Base-by-base conservation (phyloP, 345 rosid species). In the Litchi chinensis region DNA sequence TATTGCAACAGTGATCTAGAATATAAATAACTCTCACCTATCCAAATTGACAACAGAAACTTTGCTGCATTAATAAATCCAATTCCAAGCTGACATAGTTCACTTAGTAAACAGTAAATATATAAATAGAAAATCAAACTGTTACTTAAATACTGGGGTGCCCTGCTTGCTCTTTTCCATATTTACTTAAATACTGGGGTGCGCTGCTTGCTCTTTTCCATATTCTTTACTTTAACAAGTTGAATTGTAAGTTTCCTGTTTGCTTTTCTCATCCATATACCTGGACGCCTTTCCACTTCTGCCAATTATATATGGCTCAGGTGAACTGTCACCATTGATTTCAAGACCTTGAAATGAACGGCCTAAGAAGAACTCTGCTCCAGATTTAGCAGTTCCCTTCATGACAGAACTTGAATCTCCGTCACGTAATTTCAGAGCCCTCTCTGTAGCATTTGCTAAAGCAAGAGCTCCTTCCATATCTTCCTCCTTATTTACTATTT, bases 271-370 rank as follows among this genome's bases (percentile, higher is more conserved):
- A 68, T 90, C 86, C 39, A 39, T 79, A 60, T 90, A 92, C 48
- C 92, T 90, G 0, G 92, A 81, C 0, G 98, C 99, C 79, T 86
- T 92, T 24, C 99, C 99, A 52, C 91, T 89, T 86, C 92, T 89
- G 50, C 99, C 99, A 66, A 89, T 80, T 21, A 87, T 65, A 73
- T 76, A 90, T 3, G 89, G 83, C 89, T 90, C 95, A 0, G 94
- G 90, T 1, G 18, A 83, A 57, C 85, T 83, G 41, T 85, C 81
- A 63, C 79, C 60, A 57, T 83, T 83, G 71, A 88, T 73, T 64
- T 92, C 97, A 60, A 96, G 93, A 46, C 97, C 98, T 0, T 87
- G 99, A 82, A 90, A 96, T 54, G 91, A 85, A 76, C 93, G 85
- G 50, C 82, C 73, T n/a, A 90, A 63, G 5, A 90, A 93, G 83